phyloP scores from a whole-genome alignment of 179 eudicot species.

The Monotropa hypopitys region DNA sequence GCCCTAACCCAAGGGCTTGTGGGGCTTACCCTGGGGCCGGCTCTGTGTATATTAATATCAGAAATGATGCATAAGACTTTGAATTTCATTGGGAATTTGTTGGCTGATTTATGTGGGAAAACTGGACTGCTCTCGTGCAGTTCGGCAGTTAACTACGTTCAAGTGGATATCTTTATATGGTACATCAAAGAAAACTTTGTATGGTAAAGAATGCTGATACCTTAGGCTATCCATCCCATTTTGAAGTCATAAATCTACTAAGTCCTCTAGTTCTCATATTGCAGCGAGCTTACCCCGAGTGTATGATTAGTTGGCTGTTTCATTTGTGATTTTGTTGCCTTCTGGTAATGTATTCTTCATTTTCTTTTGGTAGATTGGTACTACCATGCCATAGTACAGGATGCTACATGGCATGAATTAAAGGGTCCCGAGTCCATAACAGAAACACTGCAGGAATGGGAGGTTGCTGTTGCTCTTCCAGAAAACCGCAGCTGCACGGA shows the following conservation, averaged over 20 bases:
- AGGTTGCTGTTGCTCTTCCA: conserved; percentile 81
- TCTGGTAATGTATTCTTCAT: not conserved
- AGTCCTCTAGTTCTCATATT: not conserved
- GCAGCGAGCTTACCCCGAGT: not conserved
- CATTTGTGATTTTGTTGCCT: not conserved
- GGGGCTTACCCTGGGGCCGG: too few relatives aligned
- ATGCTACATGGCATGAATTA: not conserved
- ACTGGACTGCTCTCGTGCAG: not conserved
- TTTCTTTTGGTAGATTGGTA: not conserved
- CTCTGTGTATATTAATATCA: too few relatives aligned
- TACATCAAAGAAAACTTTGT: too few relatives aligned
- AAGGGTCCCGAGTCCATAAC: conserved; percentile 2
- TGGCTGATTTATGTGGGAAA: not conserved
- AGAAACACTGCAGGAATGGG: conserved; percentile 38
- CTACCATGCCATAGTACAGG: not conserved
- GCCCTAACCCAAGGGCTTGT: too few relatives aligned
- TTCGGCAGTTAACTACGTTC: not conserved
- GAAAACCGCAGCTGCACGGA: conserved; percentile 58
- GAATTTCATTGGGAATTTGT: not conserved
- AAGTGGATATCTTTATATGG: not conserved
- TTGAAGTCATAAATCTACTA: not conserved
- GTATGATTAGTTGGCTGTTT: not conserved
- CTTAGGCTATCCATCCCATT: not conserved
- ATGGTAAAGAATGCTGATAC: not conserved
- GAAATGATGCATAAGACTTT: not conserved